These are phyloP conservation scores for Cyberlindnera samutprakarnensis DNA, from an alignment of 805 yeast genomes.

Conservation along the genomic window DNA sequence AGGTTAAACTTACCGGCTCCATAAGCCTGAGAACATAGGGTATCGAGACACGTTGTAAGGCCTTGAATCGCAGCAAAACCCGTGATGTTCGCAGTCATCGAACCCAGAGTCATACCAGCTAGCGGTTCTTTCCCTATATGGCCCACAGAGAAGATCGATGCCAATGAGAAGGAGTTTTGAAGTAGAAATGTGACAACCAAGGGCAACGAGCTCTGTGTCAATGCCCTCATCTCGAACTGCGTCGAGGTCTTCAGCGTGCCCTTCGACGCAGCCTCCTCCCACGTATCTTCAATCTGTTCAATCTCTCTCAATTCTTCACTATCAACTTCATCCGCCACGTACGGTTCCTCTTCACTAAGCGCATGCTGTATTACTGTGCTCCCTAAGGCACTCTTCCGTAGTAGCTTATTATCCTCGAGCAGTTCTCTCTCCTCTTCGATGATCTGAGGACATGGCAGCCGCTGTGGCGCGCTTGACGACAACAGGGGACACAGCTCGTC, in stretches of 20 bases:
- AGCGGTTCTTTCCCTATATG: constrained; percentile 72
- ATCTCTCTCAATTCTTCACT: constrained; percentile 17
- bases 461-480: background rate
- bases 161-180: constrained; percentile 21
- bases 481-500: background rate
- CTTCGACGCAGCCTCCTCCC: constrained; percentile 20
- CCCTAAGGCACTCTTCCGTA: too few species aligned
- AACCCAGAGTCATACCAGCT: constrained; percentile 77
- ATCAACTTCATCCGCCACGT: background rate
- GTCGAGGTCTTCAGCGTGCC: constrained; percentile 18
- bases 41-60: constrained; percentile 74
- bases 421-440: background rate
- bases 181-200: constrained; percentile 20
- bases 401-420: background rate
- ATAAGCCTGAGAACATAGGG: constrained; percentile 78
- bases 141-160: constrained; percentile 45
- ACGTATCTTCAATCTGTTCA: constrained; percentile 13
- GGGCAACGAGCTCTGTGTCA: constrained; percentile 18
- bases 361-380: too few species aligned
- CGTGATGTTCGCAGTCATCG: constrained; percentile 79
- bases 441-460: background rate
- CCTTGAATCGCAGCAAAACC: constrained; percentile 74
- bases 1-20: constrained; percentile 69
- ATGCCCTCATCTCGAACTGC: constrained; percentile 13
- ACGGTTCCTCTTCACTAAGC: background rate